Conservation (phyloP, 108 stramenopile species). For the Aurantiochytrium sp. region DNA sequence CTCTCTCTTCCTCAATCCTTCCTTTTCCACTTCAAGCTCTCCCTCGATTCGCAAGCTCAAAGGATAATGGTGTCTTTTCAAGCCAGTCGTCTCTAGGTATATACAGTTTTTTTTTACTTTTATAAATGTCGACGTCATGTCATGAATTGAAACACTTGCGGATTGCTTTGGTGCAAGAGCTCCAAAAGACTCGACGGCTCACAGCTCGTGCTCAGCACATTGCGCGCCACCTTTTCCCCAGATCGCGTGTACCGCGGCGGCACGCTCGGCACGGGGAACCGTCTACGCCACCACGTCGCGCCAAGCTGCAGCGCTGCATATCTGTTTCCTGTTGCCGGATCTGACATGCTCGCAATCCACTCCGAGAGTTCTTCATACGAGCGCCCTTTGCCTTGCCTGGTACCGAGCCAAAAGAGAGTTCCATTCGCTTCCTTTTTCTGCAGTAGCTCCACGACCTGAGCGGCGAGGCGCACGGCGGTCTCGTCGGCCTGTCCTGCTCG, state of each 20-base stretch:
- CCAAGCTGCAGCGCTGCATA: neutral
- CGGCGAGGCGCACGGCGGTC: neutral
- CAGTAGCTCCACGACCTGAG: neutral
- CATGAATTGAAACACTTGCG: neutral
- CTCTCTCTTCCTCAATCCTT: too few relatives aligned
- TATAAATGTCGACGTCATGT: neutral
- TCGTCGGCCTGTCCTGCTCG: neutral
- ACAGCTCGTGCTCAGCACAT: neutral
- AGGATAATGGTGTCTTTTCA: too few relatives aligned
- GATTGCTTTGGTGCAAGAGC: neutral
- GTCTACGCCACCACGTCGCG: neutral
- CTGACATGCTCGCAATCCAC: neutral
- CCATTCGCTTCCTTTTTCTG: neutral
- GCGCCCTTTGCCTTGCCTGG: neutral
- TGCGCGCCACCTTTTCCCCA: neutral
- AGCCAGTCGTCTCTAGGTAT: too few relatives aligned
- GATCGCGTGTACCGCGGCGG: neutral
- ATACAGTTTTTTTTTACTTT: too few relatives aligned
- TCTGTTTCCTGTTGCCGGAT: neutral
- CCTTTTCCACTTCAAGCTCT: too few relatives aligned
- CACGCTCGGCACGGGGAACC: neutral
- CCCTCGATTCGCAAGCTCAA: too few relatives aligned
- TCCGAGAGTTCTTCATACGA: neutral
- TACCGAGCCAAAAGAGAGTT: neutral
- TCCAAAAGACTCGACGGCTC: neutral